A percentile compares a stretch with the other conserved stretches of the same genome.
phyloP scores from a whole-genome alignment of 179 eudicot genomes.

The Amaranthus tricolor region DNA sequence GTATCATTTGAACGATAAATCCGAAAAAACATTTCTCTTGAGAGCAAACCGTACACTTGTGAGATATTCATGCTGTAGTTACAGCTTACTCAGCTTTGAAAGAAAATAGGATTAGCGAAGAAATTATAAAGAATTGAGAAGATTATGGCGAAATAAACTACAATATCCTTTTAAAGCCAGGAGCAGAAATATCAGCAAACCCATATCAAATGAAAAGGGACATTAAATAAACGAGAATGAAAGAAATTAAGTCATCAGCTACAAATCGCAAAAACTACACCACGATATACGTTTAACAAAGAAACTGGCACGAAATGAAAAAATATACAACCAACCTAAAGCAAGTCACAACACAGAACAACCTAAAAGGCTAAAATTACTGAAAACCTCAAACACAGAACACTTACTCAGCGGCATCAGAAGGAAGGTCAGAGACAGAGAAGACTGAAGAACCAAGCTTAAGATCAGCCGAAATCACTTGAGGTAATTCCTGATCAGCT shows the following conservation, averaged over 20 bases:
- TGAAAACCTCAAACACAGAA: not conserved
- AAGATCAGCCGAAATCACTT: constrained; percentile 66
- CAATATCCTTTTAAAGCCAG: not conserved
- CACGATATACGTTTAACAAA: too few relatives aligned
- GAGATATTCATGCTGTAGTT: too few relatives aligned
- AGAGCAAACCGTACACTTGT: too few relatives aligned
- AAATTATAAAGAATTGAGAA: not conserved
- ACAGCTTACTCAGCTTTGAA: too few relatives aligned
- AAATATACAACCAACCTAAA: too few relatives aligned
- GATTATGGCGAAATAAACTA: not conserved
- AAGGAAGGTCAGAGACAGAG: constrained; percentile 52
- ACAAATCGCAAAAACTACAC: too few relatives aligned
- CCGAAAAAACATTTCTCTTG: not conserved
- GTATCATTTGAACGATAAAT: too few relatives aligned
- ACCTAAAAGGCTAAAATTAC: too few relatives aligned
- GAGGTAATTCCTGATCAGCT: constrained; percentile 78
- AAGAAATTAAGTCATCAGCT: too few relatives aligned
- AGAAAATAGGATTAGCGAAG: not conserved
- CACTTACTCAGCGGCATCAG: constrained; percentile 46
- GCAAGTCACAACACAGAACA: too few relatives aligned
- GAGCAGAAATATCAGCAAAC: not conserved
- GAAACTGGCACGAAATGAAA: too few relatives aligned
- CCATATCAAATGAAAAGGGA: not conserved
- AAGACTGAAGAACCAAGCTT: constrained; percentile 49
- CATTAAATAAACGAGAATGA: constrained; percentile 1